Percentiles rank a stretch among this genome's conserved stretches.
These are phyloP conservation scores for Phaeosphaeriaceae sp. DNA, from an alignment of 2,329 filamentous ascomycete genomes.

Conservation along the genomic window DNA sequence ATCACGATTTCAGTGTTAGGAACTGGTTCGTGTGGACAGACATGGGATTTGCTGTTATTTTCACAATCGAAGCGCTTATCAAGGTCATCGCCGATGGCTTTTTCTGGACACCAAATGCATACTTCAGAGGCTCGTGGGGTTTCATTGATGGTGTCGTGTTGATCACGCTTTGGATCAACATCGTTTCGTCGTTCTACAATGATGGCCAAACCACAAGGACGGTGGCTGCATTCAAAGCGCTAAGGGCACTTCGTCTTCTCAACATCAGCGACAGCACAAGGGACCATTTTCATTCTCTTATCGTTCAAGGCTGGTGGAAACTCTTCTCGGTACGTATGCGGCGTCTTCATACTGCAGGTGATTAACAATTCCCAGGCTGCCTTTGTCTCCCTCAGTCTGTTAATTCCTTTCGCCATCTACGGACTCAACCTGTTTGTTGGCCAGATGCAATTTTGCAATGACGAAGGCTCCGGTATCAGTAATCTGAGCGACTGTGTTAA, in stretches of 20 bases:
- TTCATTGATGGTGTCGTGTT: constrained; percentile 93
- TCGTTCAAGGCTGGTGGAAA: constrained; percentile 93
- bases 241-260: constrained; percentile 86
- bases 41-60: constrained; percentile 84
- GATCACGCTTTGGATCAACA: constrained; percentile 93
- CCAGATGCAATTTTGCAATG: constrained; percentile 81
- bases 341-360: no score
- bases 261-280: constrained; percentile 96
- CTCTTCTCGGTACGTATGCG: constrained; percentile 73
- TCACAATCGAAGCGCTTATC: constrained; percentile 84
- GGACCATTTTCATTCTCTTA: constrained; percentile 95
- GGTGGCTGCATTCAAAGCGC: constrained; percentile 94
- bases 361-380: constrained; percentile 64
- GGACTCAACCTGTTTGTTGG: constrained; percentile 92
- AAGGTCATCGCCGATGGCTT: constrained; percentile 96
- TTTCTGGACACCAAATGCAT: constrained; percentile 96
- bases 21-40: constrained; percentile 98
- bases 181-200: constrained; percentile 79
- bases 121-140: constrained; percentile 95
- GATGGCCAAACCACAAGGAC: constrained; percentile 87
- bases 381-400: constrained; percentile 89
- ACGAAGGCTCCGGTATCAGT: constrained; percentile 63
- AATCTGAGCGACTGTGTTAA: constrained; percentile 79
- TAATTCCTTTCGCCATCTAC: constrained; percentile 97
- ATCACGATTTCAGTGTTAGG: constrained; percentile 63